Percentiles rank a stretch among this genome's conserved stretches.
These are phyloP conservation scores for Aspergillus fumigatiaffinis DNA, from an alignment of 2,329 filamentous ascomycete species.

Conservation along the genomic window DNA sequence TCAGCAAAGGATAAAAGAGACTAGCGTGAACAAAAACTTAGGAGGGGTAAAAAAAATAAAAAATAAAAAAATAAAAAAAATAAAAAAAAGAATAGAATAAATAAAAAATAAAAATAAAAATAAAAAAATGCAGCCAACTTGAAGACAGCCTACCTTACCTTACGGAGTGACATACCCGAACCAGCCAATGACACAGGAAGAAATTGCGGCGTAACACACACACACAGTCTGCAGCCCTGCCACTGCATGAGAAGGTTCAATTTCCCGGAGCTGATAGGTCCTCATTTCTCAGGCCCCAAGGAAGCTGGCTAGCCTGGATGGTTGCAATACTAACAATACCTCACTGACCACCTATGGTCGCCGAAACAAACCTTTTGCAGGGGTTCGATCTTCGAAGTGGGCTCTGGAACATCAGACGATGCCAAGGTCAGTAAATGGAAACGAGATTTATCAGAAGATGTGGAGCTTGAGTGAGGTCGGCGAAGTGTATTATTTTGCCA, in stretches of 20 bases:
- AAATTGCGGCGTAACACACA: slow-evolving; percentile 1
- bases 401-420: slow-evolving; percentile 17
- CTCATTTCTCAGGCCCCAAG: neutral
- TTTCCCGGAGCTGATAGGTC: slow-evolving; percentile 14
- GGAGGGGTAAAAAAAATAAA: neutral
- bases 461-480: slow-evolving; percentile 5
- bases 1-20: neutral
- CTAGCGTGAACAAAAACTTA: neutral
- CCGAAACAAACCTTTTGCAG: slow-evolving; percentile 16
- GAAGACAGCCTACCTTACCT: no score
- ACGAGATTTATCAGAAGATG: neutral
- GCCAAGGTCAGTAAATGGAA: neutral
- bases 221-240: slow-evolving; percentile 13
- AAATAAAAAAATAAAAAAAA: no score
- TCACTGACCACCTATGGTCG: slow-evolving; percentile 1
- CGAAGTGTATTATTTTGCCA: neutral
- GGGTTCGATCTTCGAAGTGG: slow-evolving; percentile 8
- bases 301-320: neutral
- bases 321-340: slow-evolving; percentile 4
- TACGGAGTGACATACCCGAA: neutral
- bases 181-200: neutral
- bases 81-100: slow-evolving; percentile 5
- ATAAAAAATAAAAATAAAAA: slow-evolving; percentile 1
- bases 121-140: neutral
- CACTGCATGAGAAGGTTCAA: slow-evolving; percentile 12